These are phyloP conservation scores for Fusarium gaditjirri DNA, from an alignment of 2,329 filamentous ascomycete species.

Conservation along the genomic window DNA sequence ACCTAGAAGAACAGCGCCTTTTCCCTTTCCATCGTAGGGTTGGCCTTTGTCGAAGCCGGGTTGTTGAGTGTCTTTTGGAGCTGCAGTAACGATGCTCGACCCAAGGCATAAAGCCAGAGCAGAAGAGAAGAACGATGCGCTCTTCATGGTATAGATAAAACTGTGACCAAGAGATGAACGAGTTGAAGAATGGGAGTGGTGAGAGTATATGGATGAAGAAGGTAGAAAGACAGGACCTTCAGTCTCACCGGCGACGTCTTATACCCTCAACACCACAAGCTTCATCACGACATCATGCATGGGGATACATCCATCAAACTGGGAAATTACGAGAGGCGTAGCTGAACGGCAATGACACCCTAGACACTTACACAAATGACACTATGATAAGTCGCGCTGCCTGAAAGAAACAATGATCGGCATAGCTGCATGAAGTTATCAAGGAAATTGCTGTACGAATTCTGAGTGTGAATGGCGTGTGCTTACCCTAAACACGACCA, in stretches of 20 bases:
- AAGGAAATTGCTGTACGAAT: constrained; percentile 2
- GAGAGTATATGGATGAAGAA: background rate
- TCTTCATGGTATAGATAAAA: constrained; percentile 11
- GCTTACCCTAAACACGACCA: background rate
- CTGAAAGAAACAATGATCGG: constrained; percentile 30
- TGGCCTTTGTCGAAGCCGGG: constrained; percentile 56
- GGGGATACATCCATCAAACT: background rate
- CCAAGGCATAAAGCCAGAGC: constrained; percentile 25
- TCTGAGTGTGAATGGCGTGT: constrained; percentile 18
- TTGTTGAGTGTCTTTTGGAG: constrained; percentile 27
- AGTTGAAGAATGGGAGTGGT: background rate
- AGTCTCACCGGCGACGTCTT: background rate
- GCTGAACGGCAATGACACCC: background rate
- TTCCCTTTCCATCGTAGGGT: constrained; percentile 66
- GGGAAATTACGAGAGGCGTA: background rate
- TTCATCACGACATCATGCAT: background rate
- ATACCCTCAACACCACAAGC: background rate
- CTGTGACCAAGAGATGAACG: accelerated
- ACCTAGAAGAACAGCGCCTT: constrained; percentile 69
- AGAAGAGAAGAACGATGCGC: constrained; percentile 17
- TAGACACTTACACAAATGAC: background rate
- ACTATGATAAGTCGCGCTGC: background rate
- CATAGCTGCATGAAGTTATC: constrained; percentile 9
- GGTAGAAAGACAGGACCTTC: no score
- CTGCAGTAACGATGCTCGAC: constrained; percentile 8